Evolutionary conservation across 1,139 yeast genomes (phyloP), one percentile per base, ranked within the genome.

Genomic region (Yamadazyma siamensis): DNA sequence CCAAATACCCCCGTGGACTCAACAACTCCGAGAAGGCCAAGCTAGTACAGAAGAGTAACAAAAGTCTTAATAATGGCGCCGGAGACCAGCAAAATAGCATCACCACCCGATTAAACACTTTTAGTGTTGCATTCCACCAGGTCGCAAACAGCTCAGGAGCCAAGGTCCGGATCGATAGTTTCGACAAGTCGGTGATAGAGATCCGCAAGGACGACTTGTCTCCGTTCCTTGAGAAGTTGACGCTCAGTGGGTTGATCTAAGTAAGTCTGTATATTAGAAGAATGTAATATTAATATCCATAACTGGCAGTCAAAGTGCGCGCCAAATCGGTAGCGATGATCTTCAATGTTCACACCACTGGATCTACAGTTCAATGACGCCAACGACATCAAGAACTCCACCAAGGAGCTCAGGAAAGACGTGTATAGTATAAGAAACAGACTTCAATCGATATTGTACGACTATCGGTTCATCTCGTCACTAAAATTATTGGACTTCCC

Each of bases 111-210:
- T 59, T 82, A 31, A 91, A 91, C 51, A 80, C 87, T 13, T 91
- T 91, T 51, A 89, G 96, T 29, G 77, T 83, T 35, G 95, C 95
- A 22, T 91, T 91, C 55, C 95, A 86, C 52, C 84, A 82, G 43
- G 82, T 88, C 23, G 94, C 96, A 2, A 71, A 68, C 28, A 73
- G 76, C 8, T 82, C 94, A 10, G 91, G 89, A 23, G 96, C 97
- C 5, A 80, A 85, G 45, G 89, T 88, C 20, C 72, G 94, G 47
- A 82, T 91, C 39, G 97, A 94, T 55, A 87, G 95, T 47, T 91
- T 91, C 57, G 97, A 91, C 50, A 85, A 95, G 40, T 80, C 96
- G 3, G 86, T 91, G 21, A 87, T 94, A 26, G 97, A 91, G 57
- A 80, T 94, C 28, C 64, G 87, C 36, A 82, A 80, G 50, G 95